phyloP scores from a whole-genome alignment of 2,329 filamentous ascomycete genomes.

The Talaromyces sp. region DNA sequence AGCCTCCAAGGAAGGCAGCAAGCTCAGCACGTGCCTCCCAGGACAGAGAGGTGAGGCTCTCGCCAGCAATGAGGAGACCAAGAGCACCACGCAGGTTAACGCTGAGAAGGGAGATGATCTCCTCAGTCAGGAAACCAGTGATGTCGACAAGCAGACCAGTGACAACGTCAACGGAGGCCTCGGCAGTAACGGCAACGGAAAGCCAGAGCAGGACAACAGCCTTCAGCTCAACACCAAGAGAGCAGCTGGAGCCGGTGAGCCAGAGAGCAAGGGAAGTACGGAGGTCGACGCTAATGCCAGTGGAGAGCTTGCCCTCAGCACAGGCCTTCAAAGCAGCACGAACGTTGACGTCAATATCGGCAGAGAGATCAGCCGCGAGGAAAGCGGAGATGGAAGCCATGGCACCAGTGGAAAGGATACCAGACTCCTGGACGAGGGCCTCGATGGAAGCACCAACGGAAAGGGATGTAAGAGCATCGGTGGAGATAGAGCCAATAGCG shows the following conservation, averaged over 20 bases:
- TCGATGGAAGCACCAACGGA: slow-evolving; percentile 38
- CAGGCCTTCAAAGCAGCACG: slow-evolving; percentile 31
- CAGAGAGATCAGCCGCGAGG: slow-evolving; percentile 33
- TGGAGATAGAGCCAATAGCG: slow-evolving; percentile 30
- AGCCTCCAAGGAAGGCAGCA: slow-evolving; percentile 39
- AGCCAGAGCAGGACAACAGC: slow-evolving; percentile 41
- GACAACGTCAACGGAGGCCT: slow-evolving; percentile 32
- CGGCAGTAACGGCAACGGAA: slow-evolving; percentile 32
- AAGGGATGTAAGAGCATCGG: slow-evolving; percentile 32
- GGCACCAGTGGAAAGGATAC: slow-evolving; percentile 31
- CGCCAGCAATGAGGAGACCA: slow-evolving; percentile 33
- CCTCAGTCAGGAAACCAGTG: slow-evolving; percentile 33
- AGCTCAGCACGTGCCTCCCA: slow-evolving; percentile 39
- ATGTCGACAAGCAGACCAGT: slow-evolving; percentile 32
- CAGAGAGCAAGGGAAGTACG: slow-evolving; percentile 36
- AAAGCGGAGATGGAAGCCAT: slow-evolving; percentile 36
- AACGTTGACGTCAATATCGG: slow-evolving; percentile 31
- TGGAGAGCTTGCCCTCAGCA: slow-evolving; percentile 33
- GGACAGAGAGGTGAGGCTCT: slow-evolving; percentile 36
- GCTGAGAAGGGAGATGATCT: slow-evolving; percentile 31
- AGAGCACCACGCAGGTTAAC: slow-evolving; percentile 36
- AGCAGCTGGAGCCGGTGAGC: slow-evolving; percentile 35
- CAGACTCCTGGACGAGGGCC: slow-evolving; percentile 32
- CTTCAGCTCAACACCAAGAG: slow-evolving; percentile 41
- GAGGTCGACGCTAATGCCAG: slow-evolving; percentile 29